These are phyloP conservation scores for Rhytidiadelphus loreus DNA, from an alignment of 225 moss, liverwort and hornwort species.

Conservation along the genomic window DNA sequence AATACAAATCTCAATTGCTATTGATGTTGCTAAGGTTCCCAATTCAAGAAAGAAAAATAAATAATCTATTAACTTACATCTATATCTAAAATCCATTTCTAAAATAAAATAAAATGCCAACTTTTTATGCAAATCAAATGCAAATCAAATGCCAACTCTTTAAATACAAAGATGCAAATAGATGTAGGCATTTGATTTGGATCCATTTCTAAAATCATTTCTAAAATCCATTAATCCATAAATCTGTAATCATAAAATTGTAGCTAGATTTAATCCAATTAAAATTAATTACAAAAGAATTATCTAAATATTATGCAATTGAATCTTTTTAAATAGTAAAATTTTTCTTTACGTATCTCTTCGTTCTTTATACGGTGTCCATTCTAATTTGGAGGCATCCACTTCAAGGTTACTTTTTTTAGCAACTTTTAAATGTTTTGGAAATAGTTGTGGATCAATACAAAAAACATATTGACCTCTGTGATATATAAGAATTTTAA, in stretches of 20 bases:
- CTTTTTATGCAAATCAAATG: too few species aligned
- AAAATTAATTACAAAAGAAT: too few species aligned
- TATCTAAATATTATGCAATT: too few species aligned
- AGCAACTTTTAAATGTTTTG: neutral
- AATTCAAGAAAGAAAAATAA: neutral
- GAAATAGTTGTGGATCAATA: neutral
- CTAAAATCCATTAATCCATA: neutral
- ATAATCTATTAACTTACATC: too few species aligned
- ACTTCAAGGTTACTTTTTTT: neutral
- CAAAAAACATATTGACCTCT: neutral
- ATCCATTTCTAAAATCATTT: too few species aligned
- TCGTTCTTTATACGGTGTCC: neutral
- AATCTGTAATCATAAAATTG: neutral
- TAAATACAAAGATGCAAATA: too few species aligned
- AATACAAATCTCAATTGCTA: neutral
- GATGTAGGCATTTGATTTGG: too few species aligned
- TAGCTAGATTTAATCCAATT: neutral
- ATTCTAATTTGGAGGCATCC: neutral
- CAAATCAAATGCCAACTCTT: too few species aligned
- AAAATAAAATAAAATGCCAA: too few species aligned
- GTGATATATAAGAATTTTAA: neutral
- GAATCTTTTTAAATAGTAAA: too few species aligned
- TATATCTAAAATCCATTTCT: too few species aligned
- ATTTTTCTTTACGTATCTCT: neutral
- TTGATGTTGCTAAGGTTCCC: neutral